Evolutionary conservation across 108 stramenopile genomes (phyloP).

Genomic region (Asterionellopsis glacialis): DNA sequence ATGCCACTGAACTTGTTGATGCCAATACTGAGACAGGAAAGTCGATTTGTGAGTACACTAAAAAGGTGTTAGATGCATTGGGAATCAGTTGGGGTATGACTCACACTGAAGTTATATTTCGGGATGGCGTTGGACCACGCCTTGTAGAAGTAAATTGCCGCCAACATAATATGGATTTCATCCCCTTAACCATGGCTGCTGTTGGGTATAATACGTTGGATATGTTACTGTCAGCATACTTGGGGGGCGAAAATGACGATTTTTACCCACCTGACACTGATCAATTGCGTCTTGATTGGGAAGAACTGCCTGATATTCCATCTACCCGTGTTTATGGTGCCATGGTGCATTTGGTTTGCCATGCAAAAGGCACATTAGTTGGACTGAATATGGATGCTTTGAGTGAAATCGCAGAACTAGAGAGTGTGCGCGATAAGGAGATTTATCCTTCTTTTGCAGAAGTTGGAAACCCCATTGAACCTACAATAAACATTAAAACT

Average conservation of each 20-base stretch:
- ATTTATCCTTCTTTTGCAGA: conserved; percentile 61
- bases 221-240: conserved; percentile 63
- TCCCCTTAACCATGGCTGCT: conserved; percentile 69
- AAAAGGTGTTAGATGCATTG: conserved; percentile 51
- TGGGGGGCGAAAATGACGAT: conserved; percentile 35
- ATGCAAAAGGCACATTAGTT: conserved; percentile 45
- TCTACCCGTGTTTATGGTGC: conserved; percentile 47
- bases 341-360: conserved; percentile 73
- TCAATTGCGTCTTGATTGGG: conserved; percentile 43
- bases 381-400: conserved; percentile 45
- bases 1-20: conserved; percentile 75
- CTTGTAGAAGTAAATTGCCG: conserved; percentile 87
- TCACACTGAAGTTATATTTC: conserved; percentile 77
- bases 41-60: conserved; percentile 48
- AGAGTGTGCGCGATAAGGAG: conserved; percentile 64
- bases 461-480: conserved; percentile 45
- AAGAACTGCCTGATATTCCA: conserved; percentile 50
- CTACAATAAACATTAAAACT: conserved; percentile 63
- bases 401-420: conserved; percentile 58
- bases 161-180: conserved; percentile 85
- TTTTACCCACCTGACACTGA: conserved; percentile 20
- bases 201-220: conserved; percentile 82
- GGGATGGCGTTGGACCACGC: conserved; percentile 33
- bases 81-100: conserved; percentile 66
- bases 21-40: conserved; percentile 23